A percentile compares a stretch with the other conserved stretches of the same genome.
Conservation (phyloP, 805 yeast genomes). For the Suhomyces tanzawaensis region DNA sequence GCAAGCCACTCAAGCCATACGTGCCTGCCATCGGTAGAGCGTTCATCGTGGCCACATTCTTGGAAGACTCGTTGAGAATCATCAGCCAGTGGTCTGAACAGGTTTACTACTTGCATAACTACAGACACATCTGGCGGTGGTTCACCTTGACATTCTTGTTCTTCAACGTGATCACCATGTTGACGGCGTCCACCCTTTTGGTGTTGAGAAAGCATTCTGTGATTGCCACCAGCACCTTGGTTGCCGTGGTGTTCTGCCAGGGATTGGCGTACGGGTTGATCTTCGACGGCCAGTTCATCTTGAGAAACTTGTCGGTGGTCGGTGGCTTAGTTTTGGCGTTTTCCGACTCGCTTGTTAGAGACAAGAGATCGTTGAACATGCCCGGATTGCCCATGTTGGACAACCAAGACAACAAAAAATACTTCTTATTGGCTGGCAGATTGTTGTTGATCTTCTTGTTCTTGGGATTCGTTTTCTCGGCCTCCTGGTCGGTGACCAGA, state of each 20-base stretch:
- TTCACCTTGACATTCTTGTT: conserved; percentile 71
- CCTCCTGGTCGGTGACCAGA: conserved; percentile 67
- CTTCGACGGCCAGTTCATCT: conserved; percentile 74
- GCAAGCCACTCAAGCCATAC: conserved; percentile 59
- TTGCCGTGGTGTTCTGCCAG: conserved; percentile 73
- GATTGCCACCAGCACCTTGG: conserved; percentile 66
- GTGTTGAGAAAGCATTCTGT: conserved; percentile 66
- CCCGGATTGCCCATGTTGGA: conserved; percentile 73
- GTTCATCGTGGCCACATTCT: conserved; percentile 88
- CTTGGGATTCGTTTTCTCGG: conserved; percentile 76
- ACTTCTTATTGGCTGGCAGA: conserved; percentile 84
- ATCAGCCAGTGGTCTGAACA: conserved; percentile 89
- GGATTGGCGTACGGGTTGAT: conserved; percentile 86
- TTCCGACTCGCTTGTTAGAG: conserved; percentile 80
- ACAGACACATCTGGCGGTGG: conserved; percentile 75
- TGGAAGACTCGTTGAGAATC: conserved; percentile 85
- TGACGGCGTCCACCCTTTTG: conserved; percentile 66
- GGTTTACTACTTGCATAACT: conserved; percentile 75
- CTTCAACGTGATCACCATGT: conserved; percentile 66
- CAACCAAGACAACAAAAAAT: conserved; percentile 71
- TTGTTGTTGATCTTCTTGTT: conserved; percentile 80
- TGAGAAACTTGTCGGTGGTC: conserved; percentile 83
- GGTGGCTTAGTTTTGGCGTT: conserved; percentile 90
- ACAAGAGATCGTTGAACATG: conserved; percentile 60
- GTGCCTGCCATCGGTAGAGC: conserved; percentile 88